Percentiles rank a stretch among this genome's conserved stretches.
Evolutionary conservation across 2,329 filamentous ascomycete genomes (phyloP).

Genomic region (Diaporthe caulivora): DNA sequence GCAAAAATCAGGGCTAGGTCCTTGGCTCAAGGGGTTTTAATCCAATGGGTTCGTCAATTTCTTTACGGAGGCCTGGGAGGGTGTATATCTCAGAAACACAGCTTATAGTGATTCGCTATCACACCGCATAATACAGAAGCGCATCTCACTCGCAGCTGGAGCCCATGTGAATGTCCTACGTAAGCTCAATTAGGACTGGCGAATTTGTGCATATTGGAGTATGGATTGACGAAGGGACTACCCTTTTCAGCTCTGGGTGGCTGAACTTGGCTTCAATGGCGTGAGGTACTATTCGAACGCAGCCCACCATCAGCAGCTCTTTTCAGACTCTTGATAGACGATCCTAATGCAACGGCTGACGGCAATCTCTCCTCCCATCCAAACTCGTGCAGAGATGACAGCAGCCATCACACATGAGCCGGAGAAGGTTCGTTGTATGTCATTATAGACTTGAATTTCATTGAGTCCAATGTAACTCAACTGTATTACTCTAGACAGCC

Average conservation of each 20-base stretch:
- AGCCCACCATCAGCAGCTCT: neutral
- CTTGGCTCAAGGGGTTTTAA: too few relatives aligned
- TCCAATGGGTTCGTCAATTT: too few relatives aligned
- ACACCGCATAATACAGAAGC: neutral
- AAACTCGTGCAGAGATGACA: neutral
- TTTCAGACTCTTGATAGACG: neutral
- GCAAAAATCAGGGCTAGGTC: too few relatives aligned
- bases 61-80: neutral
- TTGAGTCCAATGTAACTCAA: too few relatives aligned
- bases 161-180: neutral
- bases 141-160: neutral
- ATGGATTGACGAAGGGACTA: neutral
- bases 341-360: neutral
- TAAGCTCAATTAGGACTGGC: neutral
- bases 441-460: neutral
- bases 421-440: neutral
- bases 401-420: neutral
- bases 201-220: neutral
- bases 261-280: slow-evolving; percentile 1
- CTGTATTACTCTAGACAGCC: too few relatives aligned
- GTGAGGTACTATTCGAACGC: neutral
- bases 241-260: neutral
- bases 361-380: neutral
- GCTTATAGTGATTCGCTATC: neutral
- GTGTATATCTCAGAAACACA: neutral